Conservation (phyloP, 2,329 filamentous ascomycete genomes). For the Fusarium sp. region DNA sequence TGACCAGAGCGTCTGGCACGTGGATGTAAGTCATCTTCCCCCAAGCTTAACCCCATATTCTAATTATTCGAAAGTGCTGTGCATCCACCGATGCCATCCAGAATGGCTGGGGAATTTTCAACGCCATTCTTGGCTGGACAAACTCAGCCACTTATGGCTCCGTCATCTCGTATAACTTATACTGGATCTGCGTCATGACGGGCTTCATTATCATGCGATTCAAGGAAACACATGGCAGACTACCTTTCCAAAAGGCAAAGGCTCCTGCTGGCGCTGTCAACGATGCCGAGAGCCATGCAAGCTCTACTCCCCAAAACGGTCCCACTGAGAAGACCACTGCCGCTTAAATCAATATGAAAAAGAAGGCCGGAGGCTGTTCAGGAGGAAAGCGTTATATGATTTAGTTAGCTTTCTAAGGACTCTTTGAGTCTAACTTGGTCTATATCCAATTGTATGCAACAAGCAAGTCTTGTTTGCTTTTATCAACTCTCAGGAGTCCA, state of each 20-base stretch:
- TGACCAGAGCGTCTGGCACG: slow-evolving; percentile 82
- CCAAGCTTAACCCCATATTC: not conserved
- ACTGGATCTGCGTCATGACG: slow-evolving; percentile 84
- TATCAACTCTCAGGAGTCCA: slow-evolving; percentile 66
- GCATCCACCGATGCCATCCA: slow-evolving; percentile 78
- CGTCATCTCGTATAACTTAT: slow-evolving; percentile 87
- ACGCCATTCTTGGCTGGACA: slow-evolving; percentile 86
- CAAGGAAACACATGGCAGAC: slow-evolving; percentile 69
- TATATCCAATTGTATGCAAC: slow-evolving; percentile 29
- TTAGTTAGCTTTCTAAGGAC: slow-evolving; percentile 25
- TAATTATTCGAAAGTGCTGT: slow-evolving; percentile 71
- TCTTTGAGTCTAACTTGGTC: slow-evolving; percentile 39
- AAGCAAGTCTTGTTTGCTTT: slow-evolving; percentile 28
- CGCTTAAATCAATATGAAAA: slow-evolving; percentile 4
- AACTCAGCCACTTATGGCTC: slow-evolving; percentile 91
- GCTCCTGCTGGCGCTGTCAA: slow-evolving; percentile 31
- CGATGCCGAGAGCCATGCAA: slow-evolving; percentile 48
- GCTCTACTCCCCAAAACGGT: slow-evolving; percentile 43
- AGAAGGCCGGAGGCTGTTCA: not conserved
- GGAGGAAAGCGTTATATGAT: slow-evolving; percentile 13
- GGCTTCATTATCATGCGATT: slow-evolving; percentile 75
- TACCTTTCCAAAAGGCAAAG: slow-evolving; percentile 60
- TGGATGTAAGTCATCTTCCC: slow-evolving; percentile 70
- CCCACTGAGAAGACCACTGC: slow-evolving; percentile 49
- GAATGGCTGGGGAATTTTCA: slow-evolving; percentile 89